phyloP scores from a whole-genome alignment of 2,329 filamentous ascomycete species.

The Microthyrium microscopicum region DNA sequence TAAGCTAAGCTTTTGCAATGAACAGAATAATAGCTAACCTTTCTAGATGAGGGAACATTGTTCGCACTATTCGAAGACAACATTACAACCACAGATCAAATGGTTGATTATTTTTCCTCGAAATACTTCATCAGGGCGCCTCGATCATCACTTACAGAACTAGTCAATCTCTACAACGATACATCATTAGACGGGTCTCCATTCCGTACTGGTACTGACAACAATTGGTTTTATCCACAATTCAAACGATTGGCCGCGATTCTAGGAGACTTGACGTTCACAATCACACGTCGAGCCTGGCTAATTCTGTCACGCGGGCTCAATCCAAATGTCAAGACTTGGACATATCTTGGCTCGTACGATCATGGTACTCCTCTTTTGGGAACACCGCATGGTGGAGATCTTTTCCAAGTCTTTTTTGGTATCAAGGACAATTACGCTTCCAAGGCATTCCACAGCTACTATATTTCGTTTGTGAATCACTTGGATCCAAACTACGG shows the following conservation, averaged over 20 bases:
- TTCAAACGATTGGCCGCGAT: constrained; percentile 65
- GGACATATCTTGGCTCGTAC: constrained; percentile 7
- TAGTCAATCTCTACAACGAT: constrained; percentile 49
- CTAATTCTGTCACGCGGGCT: constrained; percentile 26
- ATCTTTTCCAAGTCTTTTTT: constrained; percentile 1
- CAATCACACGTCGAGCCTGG: constrained; percentile 49
- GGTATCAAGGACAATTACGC: constrained; percentile 31
- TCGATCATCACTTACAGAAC: constrained; percentile 30
- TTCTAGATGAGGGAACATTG: constrained; percentile 65
- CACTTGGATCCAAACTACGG: constrained; percentile 1
- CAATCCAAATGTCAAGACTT: constrained; percentile 34
- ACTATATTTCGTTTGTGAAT: constrained; percentile 5
- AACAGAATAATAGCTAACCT: too few relatives aligned
- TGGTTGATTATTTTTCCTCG: constrained; percentile 43
- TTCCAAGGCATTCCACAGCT: not conserved
- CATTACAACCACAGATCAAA: constrained; percentile 40
- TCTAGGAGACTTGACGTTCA: constrained; percentile 61
- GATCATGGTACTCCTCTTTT: constrained; percentile 4
- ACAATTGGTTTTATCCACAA: constrained; percentile 60
- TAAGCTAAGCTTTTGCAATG: too few relatives aligned
- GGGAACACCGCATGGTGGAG: constrained; percentile 2
- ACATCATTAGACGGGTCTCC: constrained; percentile 45
- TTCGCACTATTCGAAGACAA: constrained; percentile 56
- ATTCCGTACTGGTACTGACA: constrained; percentile 45
- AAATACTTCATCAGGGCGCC: constrained; percentile 45